Percentiles rank a stretch among this genome's conserved stretches.
These are phyloP conservation scores for Eremochloa ophiuroides DNA, from an alignment of 176 grass and related monocot genomes.

Conservation along the genomic window DNA sequence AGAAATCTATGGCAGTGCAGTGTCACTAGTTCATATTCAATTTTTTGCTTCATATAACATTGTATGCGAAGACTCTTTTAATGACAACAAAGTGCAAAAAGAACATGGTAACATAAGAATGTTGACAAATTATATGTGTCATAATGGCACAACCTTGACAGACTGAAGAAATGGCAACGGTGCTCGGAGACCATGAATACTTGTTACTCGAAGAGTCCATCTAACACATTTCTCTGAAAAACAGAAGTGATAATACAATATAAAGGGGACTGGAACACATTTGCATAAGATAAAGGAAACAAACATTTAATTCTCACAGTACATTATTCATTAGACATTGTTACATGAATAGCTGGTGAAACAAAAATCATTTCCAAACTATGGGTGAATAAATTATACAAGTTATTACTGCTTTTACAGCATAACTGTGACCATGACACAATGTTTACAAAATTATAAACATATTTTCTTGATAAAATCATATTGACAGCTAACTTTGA, in stretches of 20 bases:
- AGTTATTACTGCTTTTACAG: not conserved
- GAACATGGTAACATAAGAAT: not conserved
- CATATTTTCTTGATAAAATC: not conserved
- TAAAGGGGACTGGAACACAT: not conserved
- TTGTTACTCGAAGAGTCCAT: conserved; percentile 83
- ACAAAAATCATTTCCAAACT: conserved; percentile 1
- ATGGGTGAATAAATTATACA: not conserved
- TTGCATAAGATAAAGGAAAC: conserved; percentile 10
- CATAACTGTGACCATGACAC: not conserved
- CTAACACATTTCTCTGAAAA: conserved; percentile 70
- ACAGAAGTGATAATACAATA: not conserved
- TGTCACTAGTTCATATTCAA: not conserved
- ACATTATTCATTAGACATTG: not conserved
- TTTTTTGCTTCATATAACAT: not conserved
- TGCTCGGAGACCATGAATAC: conserved; percentile 79
- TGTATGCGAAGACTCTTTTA: not conserved
- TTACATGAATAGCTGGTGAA: not conserved
- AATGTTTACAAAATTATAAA: not conserved
- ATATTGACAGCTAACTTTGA: not conserved
- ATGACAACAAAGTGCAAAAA: not conserved
- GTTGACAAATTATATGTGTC: conserved; percentile 14
- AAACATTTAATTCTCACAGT: not conserved
- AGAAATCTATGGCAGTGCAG: conserved; percentile 1
- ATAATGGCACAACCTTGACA: conserved; percentile 54
- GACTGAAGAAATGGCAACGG: conserved; percentile 83